These are phyloP conservation scores for Cercospora beticola DNA, from an alignment of 2,329 filamentous ascomycete genomes.

Conservation along the genomic window DNA sequence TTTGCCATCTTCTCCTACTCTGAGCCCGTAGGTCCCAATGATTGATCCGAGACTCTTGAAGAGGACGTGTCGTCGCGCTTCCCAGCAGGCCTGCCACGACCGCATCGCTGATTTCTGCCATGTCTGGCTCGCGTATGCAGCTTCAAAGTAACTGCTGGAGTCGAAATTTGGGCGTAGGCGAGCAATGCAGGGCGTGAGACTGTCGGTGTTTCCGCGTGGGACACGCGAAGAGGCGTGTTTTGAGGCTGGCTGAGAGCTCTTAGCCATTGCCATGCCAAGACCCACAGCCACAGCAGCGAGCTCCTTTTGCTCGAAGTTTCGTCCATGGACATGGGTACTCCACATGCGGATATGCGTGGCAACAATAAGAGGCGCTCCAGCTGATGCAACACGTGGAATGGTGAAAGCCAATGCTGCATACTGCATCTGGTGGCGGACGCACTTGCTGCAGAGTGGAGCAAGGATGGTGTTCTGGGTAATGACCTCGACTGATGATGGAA, in stretches of 20 bases:
- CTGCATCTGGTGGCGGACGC: neutral
- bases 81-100: neutral
- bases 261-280: neutral
- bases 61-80: neutral
- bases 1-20: neutral
- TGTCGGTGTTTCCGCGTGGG: neutral
- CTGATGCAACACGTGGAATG: neutral
- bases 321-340: neutral
- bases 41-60: neutral
- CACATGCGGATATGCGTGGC: neutral
- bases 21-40: neutral
- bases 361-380: neutral
- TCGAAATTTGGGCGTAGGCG: neutral
- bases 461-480: neutral
- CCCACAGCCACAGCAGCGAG: neutral
- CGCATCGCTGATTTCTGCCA: neutral
- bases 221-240: neutral
- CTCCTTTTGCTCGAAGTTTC: too few relatives aligned
- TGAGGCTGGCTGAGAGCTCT: neutral
- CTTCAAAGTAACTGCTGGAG: neutral
- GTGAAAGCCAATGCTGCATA: neutral
- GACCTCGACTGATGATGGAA: too few relatives aligned
- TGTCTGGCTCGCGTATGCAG: neutral
- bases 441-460: neutral
- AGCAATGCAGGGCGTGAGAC: neutral